Evolutionary conservation across 139 green algal genomes (phyloP).

Genomic region (Coelastrella sp.): DNA sequence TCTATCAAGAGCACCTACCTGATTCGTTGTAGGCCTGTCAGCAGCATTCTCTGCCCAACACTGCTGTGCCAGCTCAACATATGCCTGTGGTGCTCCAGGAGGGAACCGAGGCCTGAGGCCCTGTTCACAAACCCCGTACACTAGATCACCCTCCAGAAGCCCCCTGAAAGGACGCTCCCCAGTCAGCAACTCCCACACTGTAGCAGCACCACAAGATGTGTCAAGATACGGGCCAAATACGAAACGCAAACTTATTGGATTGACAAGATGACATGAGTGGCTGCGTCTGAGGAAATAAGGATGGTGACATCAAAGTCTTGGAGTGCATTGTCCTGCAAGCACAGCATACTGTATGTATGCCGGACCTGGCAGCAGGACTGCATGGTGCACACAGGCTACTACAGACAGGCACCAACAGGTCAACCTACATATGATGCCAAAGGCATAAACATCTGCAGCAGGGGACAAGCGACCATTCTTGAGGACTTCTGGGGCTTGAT

Average conservation of each 20-base stretch:
- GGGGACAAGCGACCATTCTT: constrained; percentile 8
- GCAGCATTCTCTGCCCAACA: constrained; percentile 32
- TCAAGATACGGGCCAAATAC: neutral
- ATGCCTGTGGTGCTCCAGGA: neutral
- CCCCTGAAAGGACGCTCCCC: constrained; percentile 22
- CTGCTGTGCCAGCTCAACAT: constrained; percentile 33
- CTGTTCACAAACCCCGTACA: constrained; percentile 21
- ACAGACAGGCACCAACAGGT: neutral
- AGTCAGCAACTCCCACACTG: constrained; percentile 47
- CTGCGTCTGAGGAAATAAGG: neutral
- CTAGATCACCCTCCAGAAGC: constrained; percentile 24
- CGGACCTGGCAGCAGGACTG: too few relatives aligned
- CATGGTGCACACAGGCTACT: neutral
- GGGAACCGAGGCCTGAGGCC: constrained; percentile 24
- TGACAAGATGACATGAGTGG: neutral
- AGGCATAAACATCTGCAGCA: constrained; percentile 42
- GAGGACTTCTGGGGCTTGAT: constrained; percentile 43
- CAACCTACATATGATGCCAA: constrained; percentile 45
- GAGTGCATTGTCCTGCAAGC: too few relatives aligned
- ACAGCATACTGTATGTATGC: too few relatives aligned
- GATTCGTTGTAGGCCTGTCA: constrained; percentile 8
- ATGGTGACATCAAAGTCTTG: too few relatives aligned
- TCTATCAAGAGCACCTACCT: neutral
- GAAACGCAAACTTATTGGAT: neutral
- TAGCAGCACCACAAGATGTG: neutral